phyloP scores from a whole-genome alignment of 2,329 filamentous ascomycete genomes.

The Fusarium sublunatum region DNA sequence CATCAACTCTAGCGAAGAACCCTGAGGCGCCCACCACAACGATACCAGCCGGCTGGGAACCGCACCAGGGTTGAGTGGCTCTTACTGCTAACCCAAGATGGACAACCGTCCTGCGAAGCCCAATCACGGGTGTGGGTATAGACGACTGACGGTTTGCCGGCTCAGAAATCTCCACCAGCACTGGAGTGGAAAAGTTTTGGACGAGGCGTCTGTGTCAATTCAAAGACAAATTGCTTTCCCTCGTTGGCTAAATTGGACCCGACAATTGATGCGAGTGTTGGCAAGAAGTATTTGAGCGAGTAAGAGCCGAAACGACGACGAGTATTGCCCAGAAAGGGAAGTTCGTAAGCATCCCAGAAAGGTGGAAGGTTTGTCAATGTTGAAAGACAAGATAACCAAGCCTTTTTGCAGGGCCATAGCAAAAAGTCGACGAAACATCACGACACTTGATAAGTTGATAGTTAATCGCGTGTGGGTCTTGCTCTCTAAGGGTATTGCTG shows the following conservation, averaged over 20 bases:
- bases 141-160: slow-evolving; percentile 13
- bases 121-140: slow-evolving; percentile 38
- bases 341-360: slow-evolving; percentile 10
- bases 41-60: slow-evolving; percentile 37
- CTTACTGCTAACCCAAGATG: slow-evolving; percentile 37
- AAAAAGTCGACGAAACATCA: slow-evolving; percentile 9
- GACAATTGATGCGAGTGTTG: slow-evolving; percentile 9
- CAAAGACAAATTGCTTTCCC: slow-evolving; percentile 21
- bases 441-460: slow-evolving; percentile 12
- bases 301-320: slow-evolving; percentile 27
- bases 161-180: slow-evolving; percentile 21
- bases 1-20: slow-evolving; percentile 23
- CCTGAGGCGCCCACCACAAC: slow-evolving; percentile 29
- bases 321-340: slow-evolving; percentile 13
- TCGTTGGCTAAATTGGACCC: slow-evolving; percentile 19
- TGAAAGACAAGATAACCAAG: background rate
- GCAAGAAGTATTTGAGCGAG: slow-evolving; percentile 28
- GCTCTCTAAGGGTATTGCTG: background rate
- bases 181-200: slow-evolving; percentile 30
- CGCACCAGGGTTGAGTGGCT: slow-evolving; percentile 30
- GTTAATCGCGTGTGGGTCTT: slow-evolving; percentile 5
- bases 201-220: slow-evolving; percentile 33
- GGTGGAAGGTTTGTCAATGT: background rate
- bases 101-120: slow-evolving; percentile 25
- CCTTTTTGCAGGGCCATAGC: background rate